Percentiles rank a stretch among this genome's conserved stretches.
phyloP scores from a whole-genome alignment of 1,284 basidiomycete genomes.

The Neonothopanus nambi region DNA sequence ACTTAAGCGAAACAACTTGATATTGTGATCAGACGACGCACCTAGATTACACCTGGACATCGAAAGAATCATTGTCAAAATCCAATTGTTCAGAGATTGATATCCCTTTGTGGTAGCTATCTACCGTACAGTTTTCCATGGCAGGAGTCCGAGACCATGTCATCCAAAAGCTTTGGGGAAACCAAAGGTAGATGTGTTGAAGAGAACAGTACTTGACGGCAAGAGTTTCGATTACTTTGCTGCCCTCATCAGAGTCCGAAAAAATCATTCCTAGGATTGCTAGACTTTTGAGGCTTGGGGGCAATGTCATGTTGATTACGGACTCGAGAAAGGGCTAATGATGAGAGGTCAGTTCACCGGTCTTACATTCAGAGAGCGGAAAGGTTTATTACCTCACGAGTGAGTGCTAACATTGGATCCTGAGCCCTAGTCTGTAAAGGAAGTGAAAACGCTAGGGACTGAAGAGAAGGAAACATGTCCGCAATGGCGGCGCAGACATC shows the following conservation, averaged over 20 bases:
- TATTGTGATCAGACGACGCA: background rate
- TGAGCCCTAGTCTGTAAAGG: slow-evolving; percentile 13
- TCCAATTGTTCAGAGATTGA: slow-evolving; percentile 4
- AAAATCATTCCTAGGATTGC: slow-evolving; percentile 18
- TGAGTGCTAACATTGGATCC: slow-evolving; percentile 19
- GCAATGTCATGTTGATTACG: slow-evolving; percentile 14
- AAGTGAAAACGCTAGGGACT: slow-evolving; percentile 16
- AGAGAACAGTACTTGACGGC: slow-evolving; percentile 14
- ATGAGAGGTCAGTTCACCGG: background rate
- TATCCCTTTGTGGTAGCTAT: background rate
- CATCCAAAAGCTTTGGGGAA: slow-evolving; percentile 17
- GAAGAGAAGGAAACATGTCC: slow-evolving; percentile 13
- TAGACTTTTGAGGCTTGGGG: slow-evolving; percentile 13
- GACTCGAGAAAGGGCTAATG: slow-evolving; percentile 16
- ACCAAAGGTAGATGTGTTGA: slow-evolving; percentile 16
- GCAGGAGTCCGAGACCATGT: slow-evolving; percentile 14
- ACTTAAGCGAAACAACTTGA: background rate
- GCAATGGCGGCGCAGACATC: slow-evolving; percentile 14
- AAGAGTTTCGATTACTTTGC: slow-evolving; percentile 15
- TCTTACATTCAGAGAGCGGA: too few species aligned
- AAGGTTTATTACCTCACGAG: slow-evolving; percentile 13
- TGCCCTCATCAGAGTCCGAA: slow-evolving; percentile 15
- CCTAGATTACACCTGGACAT: background rate
- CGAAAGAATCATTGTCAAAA: background rate
- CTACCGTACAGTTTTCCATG: background rate